These are phyloP conservation scores for Colletotrichum agaves DNA, from an alignment of 2,329 filamentous ascomycete species.

Conservation along the genomic window DNA sequence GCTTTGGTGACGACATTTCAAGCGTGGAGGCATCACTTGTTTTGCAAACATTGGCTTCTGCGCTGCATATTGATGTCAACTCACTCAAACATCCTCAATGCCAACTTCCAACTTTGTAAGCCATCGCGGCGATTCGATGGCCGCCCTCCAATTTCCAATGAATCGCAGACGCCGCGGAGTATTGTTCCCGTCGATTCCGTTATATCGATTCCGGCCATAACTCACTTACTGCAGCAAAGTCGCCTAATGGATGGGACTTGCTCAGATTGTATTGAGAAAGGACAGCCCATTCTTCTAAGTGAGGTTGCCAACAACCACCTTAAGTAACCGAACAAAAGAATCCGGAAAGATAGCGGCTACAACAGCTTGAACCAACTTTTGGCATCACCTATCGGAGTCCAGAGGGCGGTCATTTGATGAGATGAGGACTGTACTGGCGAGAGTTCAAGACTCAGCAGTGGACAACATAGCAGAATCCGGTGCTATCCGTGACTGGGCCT, in stretches of 20 bases:
- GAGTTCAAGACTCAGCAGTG: constrained; percentile 1
- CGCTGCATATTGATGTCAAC: not conserved
- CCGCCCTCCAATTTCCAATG: not conserved
- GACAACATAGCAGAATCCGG: not conserved
- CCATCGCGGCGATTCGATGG: constrained; percentile 14
- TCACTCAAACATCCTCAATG: not conserved
- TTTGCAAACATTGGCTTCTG: not conserved
- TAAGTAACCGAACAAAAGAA: no score
- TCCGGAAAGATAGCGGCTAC: not conserved
- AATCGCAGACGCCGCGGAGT: not conserved
- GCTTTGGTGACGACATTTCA: not conserved
- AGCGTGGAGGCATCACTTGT: not conserved
- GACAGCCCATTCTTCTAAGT: not conserved
- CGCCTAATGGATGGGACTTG: not conserved
- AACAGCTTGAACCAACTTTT: constrained; percentile 40
- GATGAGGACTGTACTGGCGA: not conserved
- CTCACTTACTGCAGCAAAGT: not conserved
- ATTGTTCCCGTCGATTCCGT: not conserved
- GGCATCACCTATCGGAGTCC: not conserved
- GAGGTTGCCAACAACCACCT: not conserved
- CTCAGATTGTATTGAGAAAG: not conserved
- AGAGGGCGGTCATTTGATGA: not conserved
- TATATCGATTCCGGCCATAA: not conserved
- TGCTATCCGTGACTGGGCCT: constrained; percentile 1
- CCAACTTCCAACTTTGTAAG: not conserved